Base-by-base conservation (phyloP, 805 yeast species). In the Candida sphagnicola region DNA sequence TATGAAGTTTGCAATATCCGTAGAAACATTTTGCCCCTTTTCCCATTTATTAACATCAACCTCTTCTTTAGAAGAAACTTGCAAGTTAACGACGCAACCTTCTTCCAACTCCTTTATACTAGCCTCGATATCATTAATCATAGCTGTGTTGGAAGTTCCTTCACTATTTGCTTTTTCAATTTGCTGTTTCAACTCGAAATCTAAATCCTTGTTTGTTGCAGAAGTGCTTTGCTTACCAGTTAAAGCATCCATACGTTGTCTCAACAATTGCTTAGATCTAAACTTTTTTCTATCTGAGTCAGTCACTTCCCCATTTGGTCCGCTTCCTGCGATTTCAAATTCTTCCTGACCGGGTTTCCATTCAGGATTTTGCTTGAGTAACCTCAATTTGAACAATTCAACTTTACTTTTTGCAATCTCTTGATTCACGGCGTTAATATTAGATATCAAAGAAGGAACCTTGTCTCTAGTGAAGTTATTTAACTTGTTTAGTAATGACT, bases 161-260 rank as follows among this genome's bases (percentile, higher is more conserved):
- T 80, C 86, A 15, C 59, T 59, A 28, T 69, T 70, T n/a, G 82
- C 74, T 17, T 59, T 63, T 15, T 72, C 67, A 16, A 74, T 61
- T 35, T 78, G 82, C 42, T 70, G 73, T 36, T 71, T 73, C 45
- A 82, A 70, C 41, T 67, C 64, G 5, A 65, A 57, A 43, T 82
- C 87, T 36, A 78, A 74, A 37, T 70, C 75, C 28, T 78, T 77
- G 49, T 75, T 71, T 3, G 65, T 66, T 17, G 69, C 72, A 31
- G 66, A 58, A 18, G 8, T 16, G 11, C 23, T 11, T 13, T 25
- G 4, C 51, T 80, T 83, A 4, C 96, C 96, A 0, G 97, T 90
- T 51, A 91, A 74, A 3, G 91, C 87, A 19, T 96, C 95, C 95
- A 91, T 89, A 49, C 95, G 76, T 36, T 90, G 85, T 46, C 81